These are phyloP conservation scores for Rutidosis leptorrhynchoides DNA, from an alignment of 129 eudicot genomes.

Conservation along the genomic window DNA sequence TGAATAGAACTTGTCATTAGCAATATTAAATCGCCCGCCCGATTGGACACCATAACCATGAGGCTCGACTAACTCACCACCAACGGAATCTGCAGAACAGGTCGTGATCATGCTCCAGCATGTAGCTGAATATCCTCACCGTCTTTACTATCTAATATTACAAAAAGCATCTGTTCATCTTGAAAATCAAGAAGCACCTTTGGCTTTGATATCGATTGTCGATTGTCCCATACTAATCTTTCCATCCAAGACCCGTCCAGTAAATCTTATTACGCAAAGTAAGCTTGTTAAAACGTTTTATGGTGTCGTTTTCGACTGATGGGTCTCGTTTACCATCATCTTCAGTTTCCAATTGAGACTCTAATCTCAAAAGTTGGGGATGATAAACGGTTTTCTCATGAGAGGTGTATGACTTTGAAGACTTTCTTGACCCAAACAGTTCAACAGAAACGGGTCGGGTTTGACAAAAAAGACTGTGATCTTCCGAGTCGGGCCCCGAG, in stretches of 20 bases:
- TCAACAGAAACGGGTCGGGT: conserved; percentile 44
- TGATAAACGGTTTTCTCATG: conserved; percentile 47
- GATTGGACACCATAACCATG: conserved; percentile 55
- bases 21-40: conserved; percentile 68
- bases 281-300: conserved; percentile 66
- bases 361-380: conserved; percentile 85
- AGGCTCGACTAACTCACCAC: conserved; percentile 52
- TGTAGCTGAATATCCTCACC: conserved; percentile 67
- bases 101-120: conserved; percentile 89
- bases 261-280: conserved; percentile 67
- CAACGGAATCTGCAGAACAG: conserved; percentile 45
- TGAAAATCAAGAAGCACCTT: conserved; percentile 85
- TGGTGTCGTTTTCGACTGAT: conserved; percentile 44
- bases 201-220: conserved; percentile 54
- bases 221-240: conserved; percentile 81
- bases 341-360: conserved; percentile 50
- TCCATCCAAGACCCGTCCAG: conserved; percentile 85
- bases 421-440: conserved; percentile 57
- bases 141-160: conserved; percentile 62
- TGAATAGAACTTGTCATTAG: conserved; percentile 85
- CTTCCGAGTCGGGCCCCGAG: conserved; percentile 58
- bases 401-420: conserved; percentile 26
- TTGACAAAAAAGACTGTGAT: conserved; percentile 33
- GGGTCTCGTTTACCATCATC: conserved; percentile 40
- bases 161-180: conserved; percentile 96